Percentiles rank a stretch among this genome's conserved stretches.
Evolutionary conservation across 2,329 filamentous ascomycete species (phyloP).

Genomic region (Nemania sp.): DNA sequence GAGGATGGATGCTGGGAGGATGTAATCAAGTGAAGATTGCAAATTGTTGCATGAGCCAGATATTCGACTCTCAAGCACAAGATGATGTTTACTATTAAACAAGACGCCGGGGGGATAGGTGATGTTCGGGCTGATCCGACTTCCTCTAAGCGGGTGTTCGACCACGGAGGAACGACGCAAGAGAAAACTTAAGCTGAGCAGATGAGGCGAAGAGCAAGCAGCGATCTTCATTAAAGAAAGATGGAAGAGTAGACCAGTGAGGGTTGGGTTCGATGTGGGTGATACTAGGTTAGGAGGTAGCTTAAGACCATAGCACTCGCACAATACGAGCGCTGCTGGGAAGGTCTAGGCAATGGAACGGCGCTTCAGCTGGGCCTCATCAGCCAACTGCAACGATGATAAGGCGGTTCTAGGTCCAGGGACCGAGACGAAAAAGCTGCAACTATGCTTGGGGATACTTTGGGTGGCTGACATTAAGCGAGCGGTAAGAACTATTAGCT

Average conservation of each 20-base stretch:
- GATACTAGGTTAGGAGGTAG: conserved; percentile 9
- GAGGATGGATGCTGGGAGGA: background rate
- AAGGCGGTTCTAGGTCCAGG: conserved; percentile 20
- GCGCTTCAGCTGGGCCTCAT: conserved; percentile 27
- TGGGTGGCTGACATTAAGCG: conserved; percentile 23
- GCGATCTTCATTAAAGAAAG: background rate
- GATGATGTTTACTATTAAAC: conserved; percentile 4
- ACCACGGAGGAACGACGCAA: conserved; percentile 1
- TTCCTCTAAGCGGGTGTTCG: conserved; percentile 17
- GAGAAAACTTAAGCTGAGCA: background rate
- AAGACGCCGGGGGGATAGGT: conserved; percentile 10
- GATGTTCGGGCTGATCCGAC: background rate
- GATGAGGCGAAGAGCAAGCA: background rate
- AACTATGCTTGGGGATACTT: background rate
- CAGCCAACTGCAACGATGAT: conserved; percentile 12
- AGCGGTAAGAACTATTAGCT: conserved; percentile 26
- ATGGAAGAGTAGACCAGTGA: conserved; percentile 8
- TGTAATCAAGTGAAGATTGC: background rate
- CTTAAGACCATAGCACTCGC: conserved; percentile 19
- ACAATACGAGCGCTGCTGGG: conserved; percentile 15
- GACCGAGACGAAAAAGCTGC: conserved; percentile 10
- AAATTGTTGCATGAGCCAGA: background rate
- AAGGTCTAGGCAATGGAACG: conserved; percentile 18
- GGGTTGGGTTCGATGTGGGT: conserved; percentile 10
- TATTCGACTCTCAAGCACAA: background rate